Conservation (phyloP, 345 rosid genomes). For the Iberis pinnata region DNA sequence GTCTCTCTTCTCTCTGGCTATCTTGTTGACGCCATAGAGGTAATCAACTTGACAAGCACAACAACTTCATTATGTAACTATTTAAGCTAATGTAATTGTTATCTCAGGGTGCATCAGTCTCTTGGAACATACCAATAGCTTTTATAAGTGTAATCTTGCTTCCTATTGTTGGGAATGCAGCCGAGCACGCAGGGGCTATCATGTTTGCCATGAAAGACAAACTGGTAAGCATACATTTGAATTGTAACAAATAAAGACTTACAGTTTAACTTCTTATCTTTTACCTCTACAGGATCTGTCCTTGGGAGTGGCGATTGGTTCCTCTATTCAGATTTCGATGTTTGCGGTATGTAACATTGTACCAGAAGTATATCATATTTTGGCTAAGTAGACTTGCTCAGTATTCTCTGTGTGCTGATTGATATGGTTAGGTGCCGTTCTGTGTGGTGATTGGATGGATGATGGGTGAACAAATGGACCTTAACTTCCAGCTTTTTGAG, state of each 20-base stretch:
- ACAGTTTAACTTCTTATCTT: not conserved
- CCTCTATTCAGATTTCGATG: constrained; percentile 95
- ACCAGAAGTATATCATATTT: constrained; percentile 15
- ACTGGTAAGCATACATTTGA: constrained; percentile 59
- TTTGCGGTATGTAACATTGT: constrained; percentile 61
- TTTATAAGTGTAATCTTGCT: constrained; percentile 92
- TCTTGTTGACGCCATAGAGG: constrained; percentile 90
- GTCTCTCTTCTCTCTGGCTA: constrained; percentile 84
- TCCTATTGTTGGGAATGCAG: constrained; percentile 97
- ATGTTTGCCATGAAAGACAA: constrained; percentile 99
- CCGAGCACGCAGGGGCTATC: constrained; percentile 93
- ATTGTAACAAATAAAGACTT: constrained; percentile 10
- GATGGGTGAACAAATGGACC: constrained; percentile 74
- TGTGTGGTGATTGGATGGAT: constrained; percentile 87
- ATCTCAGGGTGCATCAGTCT: constrained; percentile 64
- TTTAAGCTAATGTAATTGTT: constrained; percentile 1
- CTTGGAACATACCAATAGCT: constrained; percentile 74
- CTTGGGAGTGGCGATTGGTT: constrained; percentile 95
- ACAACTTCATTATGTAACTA: not conserved
- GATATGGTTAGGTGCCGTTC: constrained; percentile 47
- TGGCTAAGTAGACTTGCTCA: not conserved
- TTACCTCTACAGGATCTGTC: constrained; percentile 68
- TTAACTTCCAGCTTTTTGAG: constrained; percentile 84
- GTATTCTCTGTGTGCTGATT: constrained; percentile 7
- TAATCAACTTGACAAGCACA: constrained; percentile 18